phyloP scores from a whole-genome alignment of 2,329 filamentous ascomycete species.

The Xylariaceae sp. region DNA sequence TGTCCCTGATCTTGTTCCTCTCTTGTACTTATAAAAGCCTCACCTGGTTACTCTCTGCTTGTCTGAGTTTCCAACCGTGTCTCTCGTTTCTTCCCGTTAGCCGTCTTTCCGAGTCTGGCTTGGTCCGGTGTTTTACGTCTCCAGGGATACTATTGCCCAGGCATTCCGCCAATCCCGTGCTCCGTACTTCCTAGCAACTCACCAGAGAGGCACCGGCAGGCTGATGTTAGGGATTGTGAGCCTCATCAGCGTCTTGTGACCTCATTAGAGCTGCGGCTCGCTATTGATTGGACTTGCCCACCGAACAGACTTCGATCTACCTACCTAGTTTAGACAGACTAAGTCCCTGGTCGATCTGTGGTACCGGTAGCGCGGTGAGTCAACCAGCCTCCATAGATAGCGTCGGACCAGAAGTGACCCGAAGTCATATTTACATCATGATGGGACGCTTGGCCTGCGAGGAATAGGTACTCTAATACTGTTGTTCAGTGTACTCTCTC shows the following conservation, averaged over 20 bases:
- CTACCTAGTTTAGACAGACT: neutral
- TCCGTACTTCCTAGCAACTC: neutral
- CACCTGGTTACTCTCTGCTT: conserved; percentile 26
- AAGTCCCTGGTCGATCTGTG: neutral
- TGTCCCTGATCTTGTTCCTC: neutral
- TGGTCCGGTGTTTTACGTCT: conserved; percentile 3
- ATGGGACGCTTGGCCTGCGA: neutral
- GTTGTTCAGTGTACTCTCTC: neutral
- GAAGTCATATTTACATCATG: conserved; percentile 19
- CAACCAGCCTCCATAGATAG: neutral
- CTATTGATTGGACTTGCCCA: conserved; percentile 4
- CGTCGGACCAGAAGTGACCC: conserved; percentile 5
- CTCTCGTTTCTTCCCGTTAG: conserved; percentile 7
- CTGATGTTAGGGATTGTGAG: neutral
- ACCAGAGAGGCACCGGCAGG: neutral
- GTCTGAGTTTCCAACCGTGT: conserved; percentile 5
- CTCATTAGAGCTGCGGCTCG: neutral
- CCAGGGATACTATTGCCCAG: neutral
- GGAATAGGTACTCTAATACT: neutral
- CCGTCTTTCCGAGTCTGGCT: neutral
- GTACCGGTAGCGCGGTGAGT: neutral
- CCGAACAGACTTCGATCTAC: conserved; percentile 7
- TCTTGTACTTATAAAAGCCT: conserved; percentile 7
- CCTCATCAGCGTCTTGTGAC: neutral
- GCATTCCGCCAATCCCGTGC: neutral